phyloP scores from a whole-genome alignment of 495 filamentous ascomycete species.

The Hypoxylon fuscum region DNA sequence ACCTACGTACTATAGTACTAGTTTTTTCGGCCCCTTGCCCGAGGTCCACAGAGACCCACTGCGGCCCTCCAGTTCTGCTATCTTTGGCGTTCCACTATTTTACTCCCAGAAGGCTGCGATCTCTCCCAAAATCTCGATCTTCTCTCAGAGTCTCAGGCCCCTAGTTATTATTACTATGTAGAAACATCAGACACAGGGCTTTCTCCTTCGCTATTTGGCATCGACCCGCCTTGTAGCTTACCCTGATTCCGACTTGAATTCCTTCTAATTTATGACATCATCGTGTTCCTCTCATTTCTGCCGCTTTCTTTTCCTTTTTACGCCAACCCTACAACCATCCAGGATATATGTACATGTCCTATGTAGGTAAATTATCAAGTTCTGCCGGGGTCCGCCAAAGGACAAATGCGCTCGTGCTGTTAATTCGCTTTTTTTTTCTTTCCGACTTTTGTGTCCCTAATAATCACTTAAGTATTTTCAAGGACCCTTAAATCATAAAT shows the following conservation, averaged over 20 bases:
- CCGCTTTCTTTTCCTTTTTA: conserved; percentile 20
- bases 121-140: conserved; percentile 7
- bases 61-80: no score
- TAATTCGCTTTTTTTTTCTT: neutral
- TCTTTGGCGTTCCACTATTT: neutral
- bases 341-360: conserved; percentile 12
- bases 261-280: conserved; percentile 34
- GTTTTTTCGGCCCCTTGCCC: conserved; percentile 12
- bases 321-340: neutral
- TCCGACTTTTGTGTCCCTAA: conserved; percentile 12
- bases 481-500: conserved; percentile 30
- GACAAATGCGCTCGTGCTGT: no score
- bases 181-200: conserved; percentile 19
- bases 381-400: neutral
- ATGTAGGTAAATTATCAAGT: neutral
- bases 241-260: conserved; percentile 26
- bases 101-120: no score
- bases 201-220: conserved; percentile 15
- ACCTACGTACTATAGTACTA: no score
- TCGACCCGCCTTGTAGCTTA: conserved; percentile 18
- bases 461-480: neutral
- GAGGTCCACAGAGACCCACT: conserved; percentile 13
- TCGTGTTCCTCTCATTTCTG: conserved; percentile 22
- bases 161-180: conserved; percentile 6
- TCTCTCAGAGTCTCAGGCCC: conserved; percentile 13